Base-by-base conservation (phyloP, 305 asterid species). In the Rubia occidens region DNA sequence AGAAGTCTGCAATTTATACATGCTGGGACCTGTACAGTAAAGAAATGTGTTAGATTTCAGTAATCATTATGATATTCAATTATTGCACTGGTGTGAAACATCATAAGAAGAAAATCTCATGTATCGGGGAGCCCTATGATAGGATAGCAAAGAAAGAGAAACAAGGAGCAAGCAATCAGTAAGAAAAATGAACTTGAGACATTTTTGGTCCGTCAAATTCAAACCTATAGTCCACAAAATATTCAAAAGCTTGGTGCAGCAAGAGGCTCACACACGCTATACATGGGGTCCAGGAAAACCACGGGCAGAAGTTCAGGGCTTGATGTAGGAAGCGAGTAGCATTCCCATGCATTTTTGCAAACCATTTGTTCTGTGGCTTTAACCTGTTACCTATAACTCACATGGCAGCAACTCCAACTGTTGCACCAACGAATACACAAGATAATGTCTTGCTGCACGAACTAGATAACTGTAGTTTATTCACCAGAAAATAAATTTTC, bases 1-100 rank as follows among this genome's bases (percentile, higher is more conserved):
- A 94, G 68, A 70, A 94, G 99, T 79, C 97, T 85, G 79, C 96
- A 85, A 74, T 90, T 94, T 79, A 90, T 85, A 72, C 95, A 85
- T 53, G 99, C 90, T 59, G 97, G 97, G 59, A 94, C 95, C 97
- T 94, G 82, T 72, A 72, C 73, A 67, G 56, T 21, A 62, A 55
- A 53, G 3, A 17, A n/a, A 35, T 51, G 53, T 3, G 29, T 5
- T 51, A 51, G 21, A 51, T 51, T 51, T 17, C 13, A 51, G 54
- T 47, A 13, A 47, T 47, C 35, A 32, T 32, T 32, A 32, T 32
- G 35, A 32, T 32, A 32, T 32, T 32, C 35, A 32, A 32, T 32
- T 3, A 32, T 32, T 32, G 35, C 35, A 32, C 35, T 0, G 4
- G 35, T 47, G 5, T 21, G 10, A 60, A 55, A 62, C 55, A 14